Evolutionary conservation across 768 basidiomycete genomes (phyloP).

Genomic region (Hirschioporus abietinus): DNA sequence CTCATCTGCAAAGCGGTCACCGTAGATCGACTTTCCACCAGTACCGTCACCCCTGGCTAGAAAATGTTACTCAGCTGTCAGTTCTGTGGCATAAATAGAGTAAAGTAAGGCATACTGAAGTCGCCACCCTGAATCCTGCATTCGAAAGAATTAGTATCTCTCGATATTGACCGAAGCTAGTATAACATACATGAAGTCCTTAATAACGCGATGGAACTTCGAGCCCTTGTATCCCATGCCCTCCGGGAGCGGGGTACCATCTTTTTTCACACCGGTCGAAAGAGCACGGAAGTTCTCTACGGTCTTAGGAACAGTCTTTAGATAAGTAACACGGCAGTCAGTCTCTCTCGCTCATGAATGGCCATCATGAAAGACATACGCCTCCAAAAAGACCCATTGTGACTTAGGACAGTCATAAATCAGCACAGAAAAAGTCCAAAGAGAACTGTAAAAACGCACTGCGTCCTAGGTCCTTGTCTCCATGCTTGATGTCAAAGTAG

Average conservation of each 20-base stretch:
- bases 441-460: slow-evolving; percentile 37
- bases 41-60: slow-evolving; percentile 82
- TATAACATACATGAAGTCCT: slow-evolving; percentile 71
- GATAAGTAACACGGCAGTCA: background rate
- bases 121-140: slow-evolving; percentile 95
- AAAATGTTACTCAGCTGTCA: slow-evolving; percentile 14
- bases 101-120: slow-evolving; percentile 66
- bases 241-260: slow-evolving; percentile 57
- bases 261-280: slow-evolving; percentile 75
- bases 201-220: slow-evolving; percentile 95
- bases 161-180: slow-evolving; percentile 16
- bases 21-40: slow-evolving; percentile 94
- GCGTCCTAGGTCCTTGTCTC: slow-evolving; percentile 79
- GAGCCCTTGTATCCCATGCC: slow-evolving; percentile 94
- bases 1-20: slow-evolving; percentile 87
- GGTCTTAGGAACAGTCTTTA: slow-evolving; percentile 90
- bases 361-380: slow-evolving; percentile 31
- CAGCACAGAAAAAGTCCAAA: background rate
- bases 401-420: slow-evolving; percentile 40
- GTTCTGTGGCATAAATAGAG: slow-evolving; percentile 9
- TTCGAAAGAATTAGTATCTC: background rate
- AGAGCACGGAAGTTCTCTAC: slow-evolving; percentile 97
- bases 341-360: background rate
- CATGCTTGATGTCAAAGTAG: slow-evolving; percentile 93
- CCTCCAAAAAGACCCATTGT: slow-evolving; percentile 88